These are phyloP conservation scores for Mercurialis annua DNA, from an alignment of 345 rosid species.

Conservation along the genomic window DNA sequence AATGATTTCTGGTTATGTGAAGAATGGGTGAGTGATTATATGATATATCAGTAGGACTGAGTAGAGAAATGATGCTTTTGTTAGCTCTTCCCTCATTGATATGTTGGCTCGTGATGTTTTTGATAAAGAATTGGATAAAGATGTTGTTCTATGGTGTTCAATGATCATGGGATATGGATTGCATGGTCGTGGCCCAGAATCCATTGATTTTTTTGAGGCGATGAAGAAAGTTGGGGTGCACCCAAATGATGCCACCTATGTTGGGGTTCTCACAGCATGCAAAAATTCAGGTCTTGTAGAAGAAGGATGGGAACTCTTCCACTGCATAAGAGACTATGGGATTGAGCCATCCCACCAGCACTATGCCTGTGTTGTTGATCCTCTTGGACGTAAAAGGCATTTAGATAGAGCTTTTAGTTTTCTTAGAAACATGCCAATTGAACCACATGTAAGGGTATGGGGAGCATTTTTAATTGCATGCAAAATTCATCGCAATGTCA, in stretches of 20 bases:
- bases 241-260: conserved; percentile 62
- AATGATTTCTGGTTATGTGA: conserved; percentile 73
- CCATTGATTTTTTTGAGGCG: conserved; percentile 45
- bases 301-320: conserved; percentile 68
- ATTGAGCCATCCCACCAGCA: conserved; percentile 62
- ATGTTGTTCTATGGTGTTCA: conserved; percentile 70
- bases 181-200: conserved; percentile 59
- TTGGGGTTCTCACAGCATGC: conserved; percentile 66
- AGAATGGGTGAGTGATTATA: conserved; percentile 57
- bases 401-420: conserved; percentile 52
- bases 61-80: conserved; percentile 39
- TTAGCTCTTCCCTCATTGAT: conserved; percentile 51
- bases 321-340: conserved; percentile 45
- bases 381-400: conserved; percentile 68
- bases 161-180: conserved; percentile 70
- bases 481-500: conserved; percentile 56
- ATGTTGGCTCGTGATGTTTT: conserved; percentile 60
- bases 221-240: conserved; percentile 47
- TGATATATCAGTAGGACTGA: conserved; percentile 37
- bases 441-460: conserved; percentile 60
- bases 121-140: conserved; percentile 48
- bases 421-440: conserved; percentile 53
- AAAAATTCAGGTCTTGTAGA: conserved; percentile 63
- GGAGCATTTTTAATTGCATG: conserved; percentile 69
- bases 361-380: conserved; percentile 67